phyloP scores from a whole-genome alignment of 495 filamentous ascomycete species.

The Aspergillus saccharolyticus region DNA sequence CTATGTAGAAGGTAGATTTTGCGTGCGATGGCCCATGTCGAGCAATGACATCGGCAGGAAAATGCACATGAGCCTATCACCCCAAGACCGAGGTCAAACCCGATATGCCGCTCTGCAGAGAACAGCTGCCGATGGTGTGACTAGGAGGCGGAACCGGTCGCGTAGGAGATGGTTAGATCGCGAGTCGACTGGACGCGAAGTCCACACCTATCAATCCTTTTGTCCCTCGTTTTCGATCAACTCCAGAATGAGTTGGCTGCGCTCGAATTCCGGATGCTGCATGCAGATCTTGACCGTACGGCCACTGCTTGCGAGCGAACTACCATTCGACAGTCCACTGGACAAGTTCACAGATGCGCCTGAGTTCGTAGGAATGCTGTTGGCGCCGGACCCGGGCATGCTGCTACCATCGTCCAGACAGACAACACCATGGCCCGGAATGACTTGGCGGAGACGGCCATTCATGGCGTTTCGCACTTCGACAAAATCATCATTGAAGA shows the following conservation, averaged over 20 bases:
- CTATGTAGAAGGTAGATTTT: background rate
- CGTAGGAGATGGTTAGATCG: too few relatives aligned
- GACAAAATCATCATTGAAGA: constrained; percentile 88
- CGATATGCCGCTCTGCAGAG: background rate
- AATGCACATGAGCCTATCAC: background rate
- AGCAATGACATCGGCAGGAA: background rate
- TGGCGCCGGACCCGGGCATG: constrained; percentile 30
- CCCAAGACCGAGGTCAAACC: background rate
- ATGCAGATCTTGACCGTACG: constrained; percentile 88
- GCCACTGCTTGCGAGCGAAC: constrained; percentile 17
- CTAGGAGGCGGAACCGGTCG: too few relatives aligned
- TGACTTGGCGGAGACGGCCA: constrained; percentile 86
- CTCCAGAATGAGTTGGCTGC: constrained; percentile 83
- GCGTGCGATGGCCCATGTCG: background rate
- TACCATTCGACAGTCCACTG: constrained; percentile 32
- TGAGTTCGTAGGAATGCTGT: constrained; percentile 26
- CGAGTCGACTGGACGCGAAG: background rate
- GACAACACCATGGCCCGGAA: constrained; percentile 80
- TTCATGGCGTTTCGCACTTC: constrained; percentile 97
- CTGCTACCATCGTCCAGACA: constrained; percentile 81
- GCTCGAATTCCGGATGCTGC: constrained; percentile 82
- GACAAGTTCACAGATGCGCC: constrained; percentile 24
- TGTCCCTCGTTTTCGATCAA: constrained; percentile 93
- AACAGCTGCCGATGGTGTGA: background rate
- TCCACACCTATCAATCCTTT: constrained; percentile 48